Evolutionary conservation across 1,139 yeast genomes (phyloP), one percentile per base, ranked within the genome.

Genomic region (Pichia sp.): DNA sequence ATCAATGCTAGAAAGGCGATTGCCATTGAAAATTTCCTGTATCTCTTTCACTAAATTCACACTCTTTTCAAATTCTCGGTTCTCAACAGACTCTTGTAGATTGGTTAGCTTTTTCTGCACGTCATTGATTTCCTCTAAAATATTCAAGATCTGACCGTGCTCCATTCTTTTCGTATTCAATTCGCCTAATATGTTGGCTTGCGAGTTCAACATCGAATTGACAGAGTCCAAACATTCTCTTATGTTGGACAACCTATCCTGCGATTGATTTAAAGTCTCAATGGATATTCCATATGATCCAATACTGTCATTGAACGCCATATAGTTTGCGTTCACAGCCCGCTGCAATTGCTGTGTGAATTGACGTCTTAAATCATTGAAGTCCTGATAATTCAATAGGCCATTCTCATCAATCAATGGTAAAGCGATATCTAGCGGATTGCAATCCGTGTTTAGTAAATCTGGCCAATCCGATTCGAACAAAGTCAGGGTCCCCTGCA

Each of bases 361-460:
- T 58, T 80, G 74, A 16, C 73, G 73, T 56, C 81, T 78, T 54
- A 85, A 65, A 53, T 75, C 75, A 49, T 75, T 70, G 61, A 87
- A 87, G 52, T 85, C 87, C 0, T 75, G 74, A 55, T 77, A 76
- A 59, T 85, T 80, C 6, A 50, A n/a, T 64, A 85, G 85, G 1
- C 96, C 95, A 2, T 95, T 84, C 62, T 84, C 85, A 68, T 92
- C 97, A 62, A 90, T 74, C 57, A 92, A 74, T 0, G 93, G 82
- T 48, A 92, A 75, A 0, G 97, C 96, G 55, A 86, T 75, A 63
- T 90, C 97, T 46, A 92, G 75, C 0, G 97, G 96, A 67, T 89
- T 90, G 52, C 95, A 67, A 33, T 60, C 58, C 76, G 57, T 75
- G 67, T 58, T 75, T 73, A 36, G 71, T 68, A 47, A 75, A 70